A percentile compares a stretch with the other conserved stretches of the same genome.
These are phyloP conservation scores for Papiliotrema terrestris DNA, from an alignment of 1,284 basidiomycete species.

Conservation along the genomic window DNA sequence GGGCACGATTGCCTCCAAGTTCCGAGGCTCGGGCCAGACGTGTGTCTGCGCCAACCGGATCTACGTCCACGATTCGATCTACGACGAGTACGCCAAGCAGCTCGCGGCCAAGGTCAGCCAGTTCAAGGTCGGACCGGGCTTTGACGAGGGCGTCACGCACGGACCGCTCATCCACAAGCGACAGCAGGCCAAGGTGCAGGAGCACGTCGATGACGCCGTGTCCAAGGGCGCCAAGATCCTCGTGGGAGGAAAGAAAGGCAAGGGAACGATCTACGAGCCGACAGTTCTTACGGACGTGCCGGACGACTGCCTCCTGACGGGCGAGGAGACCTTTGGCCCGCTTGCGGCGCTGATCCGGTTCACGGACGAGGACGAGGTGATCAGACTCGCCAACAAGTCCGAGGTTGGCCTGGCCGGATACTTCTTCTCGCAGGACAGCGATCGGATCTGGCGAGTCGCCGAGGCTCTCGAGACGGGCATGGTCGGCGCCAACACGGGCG, in stretches of 20 bases:
- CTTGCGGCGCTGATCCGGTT: constrained; percentile 64
- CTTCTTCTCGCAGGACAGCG: constrained; percentile 87
- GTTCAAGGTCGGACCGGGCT: constrained; percentile 89
- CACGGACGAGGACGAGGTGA: constrained; percentile 86
- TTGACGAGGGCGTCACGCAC: constrained; percentile 78
- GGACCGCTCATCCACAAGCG: constrained; percentile 88
- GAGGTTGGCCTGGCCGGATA: constrained; percentile 86
- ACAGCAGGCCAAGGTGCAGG: constrained; percentile 80
- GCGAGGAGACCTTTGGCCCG: constrained; percentile 88
- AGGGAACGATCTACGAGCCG: constrained; percentile 72
- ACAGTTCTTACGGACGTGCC: constrained; percentile 90
- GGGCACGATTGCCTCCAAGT: constrained; percentile 85
- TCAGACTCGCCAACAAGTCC: constrained; percentile 76
- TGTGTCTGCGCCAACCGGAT: constrained; percentile 50
- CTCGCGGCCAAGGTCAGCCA: constrained; percentile 60
- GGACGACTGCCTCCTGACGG: constrained; percentile 54
- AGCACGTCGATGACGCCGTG: constrained; percentile 83
- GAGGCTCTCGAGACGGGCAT: constrained; percentile 95
- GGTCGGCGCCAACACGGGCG: constrained; percentile 66
- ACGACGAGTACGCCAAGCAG: constrained; percentile 44
- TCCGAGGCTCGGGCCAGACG: constrained; percentile 88
- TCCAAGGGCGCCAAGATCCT: constrained; percentile 79
- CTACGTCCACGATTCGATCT: constrained; percentile 46
- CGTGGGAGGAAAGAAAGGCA: constrained; percentile 71
- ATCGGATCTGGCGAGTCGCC: constrained; percentile 94